Conservation (phyloP, 148 eudicot genomes). For the Vaccinium darrowii region DNA sequence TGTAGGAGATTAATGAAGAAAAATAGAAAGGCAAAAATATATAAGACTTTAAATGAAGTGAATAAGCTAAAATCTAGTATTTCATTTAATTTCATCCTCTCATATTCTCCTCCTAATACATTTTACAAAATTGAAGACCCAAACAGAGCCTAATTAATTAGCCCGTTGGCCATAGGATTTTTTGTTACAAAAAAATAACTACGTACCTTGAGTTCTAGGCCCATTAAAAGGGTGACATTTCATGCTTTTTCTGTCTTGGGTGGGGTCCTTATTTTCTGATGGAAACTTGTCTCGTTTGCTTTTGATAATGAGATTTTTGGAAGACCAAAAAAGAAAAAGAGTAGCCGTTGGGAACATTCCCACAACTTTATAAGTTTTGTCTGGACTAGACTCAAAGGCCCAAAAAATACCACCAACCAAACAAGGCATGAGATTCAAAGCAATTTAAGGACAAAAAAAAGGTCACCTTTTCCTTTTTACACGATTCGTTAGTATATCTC, state of each 20-base stretch:
- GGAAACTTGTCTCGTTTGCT: not conserved
- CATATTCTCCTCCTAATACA: too few species aligned
- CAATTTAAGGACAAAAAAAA: conserved; percentile 11
- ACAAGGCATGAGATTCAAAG: conserved; percentile 40
- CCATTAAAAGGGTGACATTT: not conserved
- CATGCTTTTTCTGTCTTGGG: conserved; percentile 2
- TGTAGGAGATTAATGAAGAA: too few species aligned
- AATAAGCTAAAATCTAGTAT: too few species aligned
- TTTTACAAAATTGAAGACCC: too few species aligned
- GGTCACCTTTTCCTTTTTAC: conserved; percentile 19
- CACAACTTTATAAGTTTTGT: conserved; percentile 23
- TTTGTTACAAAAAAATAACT: too few species aligned
- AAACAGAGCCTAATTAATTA: too few species aligned
- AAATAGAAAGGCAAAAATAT: too few species aligned
- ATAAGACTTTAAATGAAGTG: too few species aligned
- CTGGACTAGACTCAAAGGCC: conserved; percentile 19
- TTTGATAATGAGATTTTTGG: not conserved
- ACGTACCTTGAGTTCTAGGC: too few species aligned
- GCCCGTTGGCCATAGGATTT: too few species aligned
- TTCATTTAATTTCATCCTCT: too few species aligned
- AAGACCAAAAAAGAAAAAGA: conserved; percentile 12
- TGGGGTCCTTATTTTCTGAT: conserved; percentile 5
- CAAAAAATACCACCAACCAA: conserved; percentile 13
- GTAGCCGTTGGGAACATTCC: conserved; percentile 38
- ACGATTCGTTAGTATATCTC: conserved; percentile 13